These are phyloP conservation scores for Pyrenophora teres DNA, from an alignment of 2,329 filamentous ascomycete genomes.

Conservation along the genomic window DNA sequence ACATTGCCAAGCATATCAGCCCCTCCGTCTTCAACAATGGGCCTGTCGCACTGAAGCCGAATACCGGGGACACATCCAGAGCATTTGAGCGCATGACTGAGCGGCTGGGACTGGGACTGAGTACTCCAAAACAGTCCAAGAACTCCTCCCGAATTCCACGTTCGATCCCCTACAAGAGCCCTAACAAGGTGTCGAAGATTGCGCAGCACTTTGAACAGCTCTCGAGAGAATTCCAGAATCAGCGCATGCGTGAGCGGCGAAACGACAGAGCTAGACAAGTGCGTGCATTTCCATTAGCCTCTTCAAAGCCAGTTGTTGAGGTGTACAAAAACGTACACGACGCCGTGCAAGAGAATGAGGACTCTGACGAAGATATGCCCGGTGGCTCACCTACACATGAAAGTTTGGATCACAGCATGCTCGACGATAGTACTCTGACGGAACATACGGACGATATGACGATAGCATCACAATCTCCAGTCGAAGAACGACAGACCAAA, in stretches of 20 bases:
- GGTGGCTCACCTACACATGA: slow-evolving; percentile 34
- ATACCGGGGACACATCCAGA: slow-evolving; percentile 46
- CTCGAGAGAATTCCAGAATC: slow-evolving; percentile 94
- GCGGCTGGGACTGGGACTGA: slow-evolving; percentile 66
- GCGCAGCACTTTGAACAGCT: slow-evolving; percentile 96
- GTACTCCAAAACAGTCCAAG: slow-evolving; percentile 60
- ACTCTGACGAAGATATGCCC: slow-evolving; percentile 65
- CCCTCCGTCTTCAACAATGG: slow-evolving; percentile 23
- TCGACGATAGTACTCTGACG: slow-evolving; percentile 43
- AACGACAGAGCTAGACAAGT: slow-evolving; percentile 77
- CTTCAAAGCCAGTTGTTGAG: slow-evolving; percentile 93
- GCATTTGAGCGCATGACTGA: slow-evolving; percentile 73
- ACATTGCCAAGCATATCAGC: slow-evolving; percentile 29
- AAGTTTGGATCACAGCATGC: slow-evolving; percentile 45
- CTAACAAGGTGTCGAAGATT: slow-evolving; percentile 82
- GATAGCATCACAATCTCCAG: slow-evolving; percentile 42
- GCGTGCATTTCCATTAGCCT: slow-evolving; percentile 84
- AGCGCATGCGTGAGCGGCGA: slow-evolving; percentile 83
- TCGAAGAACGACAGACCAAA: slow-evolving; percentile 35
- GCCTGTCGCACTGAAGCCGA: slow-evolving; percentile 30
- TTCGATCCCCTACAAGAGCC: slow-evolving; percentile 71
- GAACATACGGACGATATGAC: slow-evolving; percentile 39
- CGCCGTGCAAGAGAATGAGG: slow-evolving; percentile 80
- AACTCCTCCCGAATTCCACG: slow-evolving; percentile 76
- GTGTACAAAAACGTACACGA: slow-evolving; percentile 94